These are phyloP conservation scores for Cairneyella variabilis DNA, from an alignment of 495 filamentous ascomycete species.

Conservation along the genomic window DNA sequence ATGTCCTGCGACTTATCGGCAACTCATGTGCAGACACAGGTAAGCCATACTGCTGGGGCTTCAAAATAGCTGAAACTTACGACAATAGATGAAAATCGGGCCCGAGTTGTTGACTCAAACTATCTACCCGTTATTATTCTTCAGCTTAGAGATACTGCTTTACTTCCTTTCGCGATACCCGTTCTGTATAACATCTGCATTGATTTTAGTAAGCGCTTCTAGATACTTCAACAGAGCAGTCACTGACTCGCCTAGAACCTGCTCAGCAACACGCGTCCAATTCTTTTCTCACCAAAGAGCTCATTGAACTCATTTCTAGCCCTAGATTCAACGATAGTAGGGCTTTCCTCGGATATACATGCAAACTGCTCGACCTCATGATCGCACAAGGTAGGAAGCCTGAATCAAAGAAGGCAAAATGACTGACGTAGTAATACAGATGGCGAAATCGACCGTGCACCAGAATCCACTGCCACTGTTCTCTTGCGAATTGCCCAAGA, in stretches of 20 bases:
- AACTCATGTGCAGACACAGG: constrained; percentile 82
- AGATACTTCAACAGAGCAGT: neutral
- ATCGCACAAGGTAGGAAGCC: constrained; percentile 35
- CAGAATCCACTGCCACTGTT: constrained; percentile 27
- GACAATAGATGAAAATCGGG: constrained; percentile 64
- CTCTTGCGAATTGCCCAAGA: constrained; percentile 23
- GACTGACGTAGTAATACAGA: no score
- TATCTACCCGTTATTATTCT: constrained; percentile 53
- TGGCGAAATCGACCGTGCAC: no score
- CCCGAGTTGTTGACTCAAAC: constrained; percentile 56
- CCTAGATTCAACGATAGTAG: constrained; percentile 27
- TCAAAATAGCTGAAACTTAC: constrained; percentile 1
- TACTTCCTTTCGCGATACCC: constrained; percentile 55
- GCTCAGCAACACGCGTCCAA: constrained; percentile 49
- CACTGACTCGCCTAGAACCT: constrained; percentile 35
- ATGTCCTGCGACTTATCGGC: constrained; percentile 65
- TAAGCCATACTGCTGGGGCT: constrained; percentile 28
- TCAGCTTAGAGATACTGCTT: constrained; percentile 44
- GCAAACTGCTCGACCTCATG: constrained; percentile 48
- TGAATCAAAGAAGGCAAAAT: no score
- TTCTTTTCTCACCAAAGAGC: constrained; percentile 34
- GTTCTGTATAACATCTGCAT: constrained; percentile 72
- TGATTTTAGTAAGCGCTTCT: constrained; percentile 59
- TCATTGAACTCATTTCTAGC: constrained; percentile 36
- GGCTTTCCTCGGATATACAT: constrained; percentile 35